phyloP scores from a whole-genome alignment of 495 filamentous ascomycete genomes.

The Xylaria longipes region DNA sequence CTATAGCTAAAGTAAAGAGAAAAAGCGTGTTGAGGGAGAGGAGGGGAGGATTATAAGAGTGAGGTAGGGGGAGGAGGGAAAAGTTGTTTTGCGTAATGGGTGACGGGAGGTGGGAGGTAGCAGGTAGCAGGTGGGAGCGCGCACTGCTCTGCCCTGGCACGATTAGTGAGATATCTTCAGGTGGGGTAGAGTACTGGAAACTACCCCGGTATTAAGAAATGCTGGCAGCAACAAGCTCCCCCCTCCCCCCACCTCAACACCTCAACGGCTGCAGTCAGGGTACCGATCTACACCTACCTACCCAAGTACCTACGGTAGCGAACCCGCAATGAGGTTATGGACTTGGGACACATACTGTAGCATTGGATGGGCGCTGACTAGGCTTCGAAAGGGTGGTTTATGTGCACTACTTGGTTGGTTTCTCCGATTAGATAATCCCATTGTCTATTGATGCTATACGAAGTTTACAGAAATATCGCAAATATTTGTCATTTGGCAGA shows the following conservation, averaged over 20 bases:
- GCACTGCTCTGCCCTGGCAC: constrained; percentile 2
- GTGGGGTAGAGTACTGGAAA: no score
- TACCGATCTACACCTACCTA: not conserved
- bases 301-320: not conserved
- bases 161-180: constrained; percentile 28
- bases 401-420: not conserved
- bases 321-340: constrained; percentile 5
- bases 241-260: no score
- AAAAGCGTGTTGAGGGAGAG: constrained; percentile 40
- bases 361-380: constrained; percentile 1
- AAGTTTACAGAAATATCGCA: constrained; percentile 2
- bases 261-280: not conserved
- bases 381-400: not conserved
- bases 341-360: not conserved
- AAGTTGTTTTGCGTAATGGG: constrained; percentile 13
- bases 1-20: constrained; percentile 27
- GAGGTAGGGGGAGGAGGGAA: constrained; percentile 16
- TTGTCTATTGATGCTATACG: constrained; percentile 8
- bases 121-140: constrained; percentile 4
- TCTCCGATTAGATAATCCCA: not conserved
- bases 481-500: constrained; percentile 5
- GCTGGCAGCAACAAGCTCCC: no score
- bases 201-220: not conserved
- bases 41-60: constrained; percentile 31
- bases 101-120: constrained; percentile 1